Conservation (phyloP, 2,329 filamentous ascomycete species). For the Myriangium duriaei region DNA sequence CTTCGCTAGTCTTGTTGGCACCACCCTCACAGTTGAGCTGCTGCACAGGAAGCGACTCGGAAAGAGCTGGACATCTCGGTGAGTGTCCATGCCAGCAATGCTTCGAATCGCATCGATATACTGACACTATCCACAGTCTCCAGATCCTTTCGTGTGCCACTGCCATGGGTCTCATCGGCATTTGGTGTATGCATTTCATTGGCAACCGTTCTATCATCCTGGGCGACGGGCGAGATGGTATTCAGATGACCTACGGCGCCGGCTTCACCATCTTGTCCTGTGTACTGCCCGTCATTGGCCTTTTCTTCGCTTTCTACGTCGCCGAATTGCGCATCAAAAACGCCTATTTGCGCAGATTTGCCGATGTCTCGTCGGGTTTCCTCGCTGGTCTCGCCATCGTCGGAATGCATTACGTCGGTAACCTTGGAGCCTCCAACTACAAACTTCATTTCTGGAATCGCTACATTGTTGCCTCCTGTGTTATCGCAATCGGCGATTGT, state of each 20-base stretch:
- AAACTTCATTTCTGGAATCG: constrained; percentile 45
- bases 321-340: constrained; percentile 37
- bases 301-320: constrained; percentile 59
- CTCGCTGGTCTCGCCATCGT: constrained; percentile 65
- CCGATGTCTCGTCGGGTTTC: constrained; percentile 45
- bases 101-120: background rate
- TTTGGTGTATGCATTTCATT: constrained; percentile 60
- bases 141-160: constrained; percentile 30
- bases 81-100: constrained; percentile 18
- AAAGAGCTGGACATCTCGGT: constrained; percentile 59
- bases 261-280: constrained; percentile 66
- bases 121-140: constrained; percentile 21
- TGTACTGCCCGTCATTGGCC: constrained; percentile 64
- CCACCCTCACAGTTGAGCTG: constrained; percentile 67
- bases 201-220: constrained; percentile 69
- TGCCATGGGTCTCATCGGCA: constrained; percentile 36
- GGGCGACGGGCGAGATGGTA: constrained; percentile 44
- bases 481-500: constrained; percentile 62
- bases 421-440: constrained; percentile 71
- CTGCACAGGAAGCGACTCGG: constrained; percentile 63
- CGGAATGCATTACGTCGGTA: constrained; percentile 82
- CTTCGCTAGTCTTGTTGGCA: constrained; percentile 60
- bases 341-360: constrained; percentile 19
- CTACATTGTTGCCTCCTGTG: constrained; percentile 54
- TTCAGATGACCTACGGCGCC: constrained; percentile 63